phyloP scores from a whole-genome alignment of 2,329 filamentous ascomycete species.

The Fonsecaea pedrosoi region DNA sequence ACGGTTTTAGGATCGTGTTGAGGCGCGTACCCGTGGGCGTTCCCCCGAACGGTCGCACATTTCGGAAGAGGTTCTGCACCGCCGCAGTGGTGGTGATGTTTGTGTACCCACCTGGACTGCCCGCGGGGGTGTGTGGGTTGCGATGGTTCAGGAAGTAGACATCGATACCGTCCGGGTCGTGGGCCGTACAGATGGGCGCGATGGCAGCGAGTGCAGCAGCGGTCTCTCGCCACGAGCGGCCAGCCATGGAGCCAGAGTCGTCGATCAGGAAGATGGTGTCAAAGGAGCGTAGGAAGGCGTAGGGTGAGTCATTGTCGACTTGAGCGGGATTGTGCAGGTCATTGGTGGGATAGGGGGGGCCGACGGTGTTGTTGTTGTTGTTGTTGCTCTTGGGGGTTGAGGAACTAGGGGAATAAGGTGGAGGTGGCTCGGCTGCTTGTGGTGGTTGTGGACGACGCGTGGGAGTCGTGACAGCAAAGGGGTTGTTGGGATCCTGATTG shows the following conservation, averaged over 20 bases:
- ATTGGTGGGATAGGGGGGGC: conserved; percentile 19
- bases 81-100: conserved; percentile 65
- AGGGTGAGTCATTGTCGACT: conserved; percentile 65
- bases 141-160: conserved; percentile 85
- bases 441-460: conserved; percentile 27
- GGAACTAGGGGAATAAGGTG: conserved; percentile 34
- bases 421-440: conserved; percentile 29
- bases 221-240: conserved; percentile 77
- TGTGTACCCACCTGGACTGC: conserved; percentile 63
- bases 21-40: conserved; percentile 80
- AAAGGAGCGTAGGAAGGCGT: conserved; percentile 77
- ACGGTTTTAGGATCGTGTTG: conserved; percentile 73
- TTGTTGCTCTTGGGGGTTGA: background rate
- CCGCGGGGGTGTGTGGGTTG: conserved; percentile 43
- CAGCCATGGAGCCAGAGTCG: conserved; percentile 87
- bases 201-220: conserved; percentile 73
- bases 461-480: conserved; percentile 25
- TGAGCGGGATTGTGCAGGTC: conserved; percentile 39
- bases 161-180: conserved; percentile 86
- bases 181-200: conserved; percentile 78
- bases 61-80: conserved; percentile 74
- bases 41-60: conserved; percentile 66
- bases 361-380: background rate
- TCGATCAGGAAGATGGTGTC: conserved; percentile 92
- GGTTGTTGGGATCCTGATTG: conserved; percentile 20